phyloP scores from a whole-genome alignment of 1,284 basidiomycete genomes.

The Stereum hirsutum region DNA sequence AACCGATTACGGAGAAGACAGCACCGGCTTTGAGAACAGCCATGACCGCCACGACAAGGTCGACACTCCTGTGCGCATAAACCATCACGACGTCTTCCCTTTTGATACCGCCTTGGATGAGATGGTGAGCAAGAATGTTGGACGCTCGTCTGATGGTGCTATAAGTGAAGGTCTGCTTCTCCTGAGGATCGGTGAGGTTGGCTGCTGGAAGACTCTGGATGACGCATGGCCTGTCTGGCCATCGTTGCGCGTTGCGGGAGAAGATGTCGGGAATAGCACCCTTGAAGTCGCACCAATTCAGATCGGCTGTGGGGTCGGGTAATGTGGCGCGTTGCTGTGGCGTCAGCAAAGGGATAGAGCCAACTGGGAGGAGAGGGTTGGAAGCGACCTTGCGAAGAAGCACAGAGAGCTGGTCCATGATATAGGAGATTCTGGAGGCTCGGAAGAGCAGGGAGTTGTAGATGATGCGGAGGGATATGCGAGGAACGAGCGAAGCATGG shows the following conservation, averaged over 20 bases:
- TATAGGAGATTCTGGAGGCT: slow-evolving; percentile 63
- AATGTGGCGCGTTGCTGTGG: slow-evolving; percentile 61
- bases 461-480: slow-evolving; percentile 77
- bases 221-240: slow-evolving; percentile 78
- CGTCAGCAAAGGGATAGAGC: slow-evolving; percentile 78
- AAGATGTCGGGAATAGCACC: slow-evolving; percentile 95
- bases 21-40: slow-evolving; percentile 95
- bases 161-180: slow-evolving; percentile 69
- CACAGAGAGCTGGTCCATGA: slow-evolving; percentile 82
- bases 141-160: slow-evolving; percentile 76
- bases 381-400: slow-evolving; percentile 70
- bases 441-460: slow-evolving; percentile 97
- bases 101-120: slow-evolving; percentile 80
- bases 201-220: slow-evolving; percentile 62
- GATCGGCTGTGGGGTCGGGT: slow-evolving; percentile 82
- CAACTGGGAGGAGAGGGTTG: slow-evolving; percentile 54
- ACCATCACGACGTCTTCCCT: slow-evolving; percentile 98
- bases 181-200: slow-evolving; percentile 35
- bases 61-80: slow-evolving; percentile 96
- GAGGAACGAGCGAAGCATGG: slow-evolving; percentile 66
- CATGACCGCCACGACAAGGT: slow-evolving; percentile 96
- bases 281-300: slow-evolving; percentile 97
- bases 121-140: slow-evolving; percentile 88
- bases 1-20: slow-evolving; percentile 96
- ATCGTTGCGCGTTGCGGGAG: slow-evolving; percentile 68